Evolutionary conservation across 2,329 filamentous ascomycete species (phyloP), one percentile per base, ranked within the genome.

Genomic region (Fusarium cyanostomum): DNA sequence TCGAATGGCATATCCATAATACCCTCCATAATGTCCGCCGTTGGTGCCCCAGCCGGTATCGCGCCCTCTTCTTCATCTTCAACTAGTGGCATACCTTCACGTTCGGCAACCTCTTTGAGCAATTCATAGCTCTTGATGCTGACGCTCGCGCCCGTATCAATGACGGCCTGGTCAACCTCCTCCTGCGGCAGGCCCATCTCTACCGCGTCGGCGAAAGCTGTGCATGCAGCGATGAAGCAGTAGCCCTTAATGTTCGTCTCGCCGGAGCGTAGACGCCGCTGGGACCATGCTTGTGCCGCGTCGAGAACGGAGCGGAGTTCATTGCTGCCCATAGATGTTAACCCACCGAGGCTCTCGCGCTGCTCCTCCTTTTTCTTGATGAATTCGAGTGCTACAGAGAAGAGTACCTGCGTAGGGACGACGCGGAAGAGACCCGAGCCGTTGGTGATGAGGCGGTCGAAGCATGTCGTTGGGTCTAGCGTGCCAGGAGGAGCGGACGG

Each of bases 321-420:
- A n/a, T 61, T 57, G 52, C 66, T 68, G 12, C 67, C 71, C 4
- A 75, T 71, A 2, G 75, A 69, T 4, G 73, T 59, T 5, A 72
- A 55, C 21, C 67, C 73, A 7, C 69, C 73, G 8, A 73, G 68
- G 26, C 68, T 73, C 24, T 66, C 70, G 2, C 55, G 70, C 51
- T 80, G 77, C 42, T 82, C 81, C 38, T 80, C 75, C 6, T 79
- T 75, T 59, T 80, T 77, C 63, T 78, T 74, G 34, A 82, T 68
- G 4, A 84, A 74, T 59, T 86, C 83, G 6, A 82, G 68, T 21
- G 74, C 76, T 8, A 85, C 72, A 1, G 78, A 77, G 45, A 81
- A 75, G 2, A 79, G 69, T 0, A 74, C 74, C 51, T 81, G 76
- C 3, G 75, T 70, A 0, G 77, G 73, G 0, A 81, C 70, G 4